Conservation (phyloP, 495 filamentous ascomycete genomes). For the Tuber calosporum region DNA sequence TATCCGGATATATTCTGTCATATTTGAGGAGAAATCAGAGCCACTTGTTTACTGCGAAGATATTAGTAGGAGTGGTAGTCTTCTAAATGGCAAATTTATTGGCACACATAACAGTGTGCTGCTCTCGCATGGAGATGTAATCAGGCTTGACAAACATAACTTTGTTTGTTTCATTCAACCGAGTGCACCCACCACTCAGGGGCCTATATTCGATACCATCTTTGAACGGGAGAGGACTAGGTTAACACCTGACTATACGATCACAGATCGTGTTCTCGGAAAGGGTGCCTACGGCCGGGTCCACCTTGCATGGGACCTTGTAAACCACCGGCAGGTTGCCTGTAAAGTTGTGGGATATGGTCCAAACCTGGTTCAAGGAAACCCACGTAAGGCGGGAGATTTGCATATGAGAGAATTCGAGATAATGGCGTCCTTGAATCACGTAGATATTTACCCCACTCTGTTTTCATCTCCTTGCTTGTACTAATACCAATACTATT, state of each 20-base stretch:
- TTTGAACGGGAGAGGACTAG: conserved; percentile 14
- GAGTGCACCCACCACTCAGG: not conserved
- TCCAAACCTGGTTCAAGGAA: conserved; percentile 5
- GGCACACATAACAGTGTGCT: conserved; percentile 44
- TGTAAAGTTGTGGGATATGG: conserved; percentile 50
- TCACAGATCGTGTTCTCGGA: conserved; percentile 49
- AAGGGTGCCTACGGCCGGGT: conserved; percentile 49
- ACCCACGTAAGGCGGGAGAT: conserved; percentile 19
- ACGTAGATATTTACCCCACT: conserved; percentile 37
- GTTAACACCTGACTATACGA: conserved; percentile 36
- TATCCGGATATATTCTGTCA: conserved; percentile 49
- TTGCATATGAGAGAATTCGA: conserved; percentile 40
- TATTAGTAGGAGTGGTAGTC: conserved; percentile 47
- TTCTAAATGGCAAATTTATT: conserved; percentile 46
- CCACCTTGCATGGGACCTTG: conserved; percentile 46
- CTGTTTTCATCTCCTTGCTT: not conserved
- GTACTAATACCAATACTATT: not conserved
- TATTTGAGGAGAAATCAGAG: conserved; percentile 46
- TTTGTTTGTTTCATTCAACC: conserved; percentile 27
- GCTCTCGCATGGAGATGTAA: conserved; percentile 47
- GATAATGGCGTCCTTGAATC: conserved; percentile 44
- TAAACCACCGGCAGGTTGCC: conserved; percentile 47
- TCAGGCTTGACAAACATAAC: conserved; percentile 36
- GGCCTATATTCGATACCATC: conserved; percentile 10
- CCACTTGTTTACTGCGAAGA: conserved; percentile 53